Conservation (phyloP, 2,329 filamentous ascomycete species). For the Trichoderma sp. region DNA sequence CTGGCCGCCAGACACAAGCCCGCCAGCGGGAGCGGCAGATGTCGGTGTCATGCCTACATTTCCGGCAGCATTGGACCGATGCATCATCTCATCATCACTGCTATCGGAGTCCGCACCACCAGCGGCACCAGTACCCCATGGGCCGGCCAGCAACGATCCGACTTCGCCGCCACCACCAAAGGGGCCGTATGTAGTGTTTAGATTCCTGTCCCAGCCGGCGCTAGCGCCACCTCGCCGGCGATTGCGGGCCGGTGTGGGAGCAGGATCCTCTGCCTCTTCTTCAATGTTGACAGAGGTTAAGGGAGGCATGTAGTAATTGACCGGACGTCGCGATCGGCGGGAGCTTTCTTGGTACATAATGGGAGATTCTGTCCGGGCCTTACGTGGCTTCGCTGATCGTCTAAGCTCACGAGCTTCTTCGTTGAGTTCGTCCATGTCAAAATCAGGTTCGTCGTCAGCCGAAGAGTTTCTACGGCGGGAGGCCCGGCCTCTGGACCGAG, state of each 20-base stretch:
- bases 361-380: conserved; percentile 55
- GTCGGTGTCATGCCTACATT: conserved; percentile 66
- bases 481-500: conserved; percentile 47
- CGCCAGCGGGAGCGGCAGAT: conserved; percentile 51
- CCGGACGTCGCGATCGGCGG: conserved; percentile 57
- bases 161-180: conserved; percentile 84
- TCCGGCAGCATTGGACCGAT: conserved; percentile 61
- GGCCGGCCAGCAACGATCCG: conserved; percentile 72
- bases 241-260: conserved; percentile 69
- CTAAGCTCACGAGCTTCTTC: conserved; percentile 68
- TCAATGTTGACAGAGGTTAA: conserved; percentile 67
- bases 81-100: conserved; percentile 86
- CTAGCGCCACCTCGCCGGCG: conserved; percentile 65
- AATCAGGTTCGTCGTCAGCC: conserved; percentile 59
- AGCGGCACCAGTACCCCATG: conserved; percentile 72
- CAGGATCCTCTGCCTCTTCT: conserved; percentile 69
- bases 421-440: conserved; percentile 67
- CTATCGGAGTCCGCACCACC: conserved; percentile 91
- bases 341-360: conserved; percentile 63
- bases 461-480: conserved; percentile 57
- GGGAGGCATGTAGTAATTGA: conserved; percentile 86
- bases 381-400: conserved; percentile 56
- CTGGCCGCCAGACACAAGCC: conserved; percentile 49
- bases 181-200: conserved; percentile 89
- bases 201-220: conserved; percentile 71